phyloP scores from a whole-genome alignment of 768 basidiomycete genomes.

The Termitomyces sp. region DNA sequence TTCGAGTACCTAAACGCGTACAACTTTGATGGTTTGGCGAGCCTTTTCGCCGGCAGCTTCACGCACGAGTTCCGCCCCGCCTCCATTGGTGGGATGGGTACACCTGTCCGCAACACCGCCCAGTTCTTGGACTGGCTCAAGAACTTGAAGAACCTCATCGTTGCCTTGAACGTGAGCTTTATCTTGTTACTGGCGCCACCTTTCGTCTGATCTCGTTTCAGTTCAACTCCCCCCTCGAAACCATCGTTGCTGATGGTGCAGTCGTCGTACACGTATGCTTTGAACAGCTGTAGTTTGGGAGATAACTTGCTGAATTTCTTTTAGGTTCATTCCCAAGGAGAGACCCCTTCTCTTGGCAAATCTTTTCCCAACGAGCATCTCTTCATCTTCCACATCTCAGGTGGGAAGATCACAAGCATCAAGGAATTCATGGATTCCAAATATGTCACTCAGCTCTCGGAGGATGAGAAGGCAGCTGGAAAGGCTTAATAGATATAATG shows the following conservation, averaged over 20 bases:
- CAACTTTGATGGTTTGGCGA: neutral
- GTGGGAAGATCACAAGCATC: constrained; percentile 8
- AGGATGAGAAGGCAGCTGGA: constrained; percentile 4
- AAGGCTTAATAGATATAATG: neutral
- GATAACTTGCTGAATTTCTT: neutral
- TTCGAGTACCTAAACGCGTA: constrained; percentile 2
- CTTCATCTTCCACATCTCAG: constrained; percentile 11
- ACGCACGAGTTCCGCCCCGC: constrained; percentile 7
- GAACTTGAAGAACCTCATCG: neutral
- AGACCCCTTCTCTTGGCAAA: neutral
- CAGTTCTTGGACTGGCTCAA: constrained; percentile 5
- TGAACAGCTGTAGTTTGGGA: neutral
- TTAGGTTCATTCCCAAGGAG: constrained; percentile 1
- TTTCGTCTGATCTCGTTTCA: neutral
- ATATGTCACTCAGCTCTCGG: constrained; percentile 1
- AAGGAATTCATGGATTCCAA: constrained; percentile 12
- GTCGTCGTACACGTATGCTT: constrained; percentile 9
- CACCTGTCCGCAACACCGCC: neutral
- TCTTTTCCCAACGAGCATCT: constrained; percentile 9
- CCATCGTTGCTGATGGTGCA: neutral
- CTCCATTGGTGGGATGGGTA: constrained; percentile 4
- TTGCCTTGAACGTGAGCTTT: constrained; percentile 4
- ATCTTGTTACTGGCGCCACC: neutral
- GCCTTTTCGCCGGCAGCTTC: constrained; percentile 6
- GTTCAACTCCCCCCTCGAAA: constrained; percentile 5